phyloP scores from a whole-genome alignment of 805 yeast species.

The Kodamaea lidongshanica region DNA sequence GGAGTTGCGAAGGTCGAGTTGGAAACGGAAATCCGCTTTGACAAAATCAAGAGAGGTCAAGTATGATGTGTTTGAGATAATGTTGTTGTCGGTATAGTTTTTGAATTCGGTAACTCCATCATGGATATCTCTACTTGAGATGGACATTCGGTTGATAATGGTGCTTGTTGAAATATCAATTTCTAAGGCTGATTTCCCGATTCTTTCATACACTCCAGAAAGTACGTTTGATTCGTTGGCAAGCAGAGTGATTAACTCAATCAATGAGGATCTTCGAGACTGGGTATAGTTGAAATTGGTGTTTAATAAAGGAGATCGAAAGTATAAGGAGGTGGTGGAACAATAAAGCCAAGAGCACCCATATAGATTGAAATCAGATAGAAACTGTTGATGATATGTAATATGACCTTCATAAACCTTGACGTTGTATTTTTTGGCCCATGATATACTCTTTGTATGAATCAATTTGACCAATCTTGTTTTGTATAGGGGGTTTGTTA shows the following conservation, averaged over 20 bases:
- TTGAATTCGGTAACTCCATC: conserved; percentile 39
- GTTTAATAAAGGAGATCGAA: conserved; percentile 50
- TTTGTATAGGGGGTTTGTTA: conserved; percentile 56
- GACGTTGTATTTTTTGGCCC: conserved; percentile 4
- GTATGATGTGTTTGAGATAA: conserved; percentile 19
- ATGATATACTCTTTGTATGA: conserved; percentile 12
- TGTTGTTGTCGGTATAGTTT: conserved; percentile 5
- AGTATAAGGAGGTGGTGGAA: conserved; percentile 28
- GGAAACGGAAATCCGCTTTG: conserved; percentile 51
- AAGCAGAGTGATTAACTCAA: conserved; percentile 14
- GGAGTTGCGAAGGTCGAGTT: conserved; percentile 37
- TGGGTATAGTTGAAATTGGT: conserved; percentile 15
- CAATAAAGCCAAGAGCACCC: conserved; percentile 77
- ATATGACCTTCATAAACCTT: conserved; percentile 67
- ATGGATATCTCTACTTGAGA: conserved; percentile 46
- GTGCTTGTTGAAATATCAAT: conserved; percentile 59
- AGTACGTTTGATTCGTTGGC: too few relatives aligned
- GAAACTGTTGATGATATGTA: conserved; percentile 68
- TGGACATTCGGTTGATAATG: conserved; percentile 49
- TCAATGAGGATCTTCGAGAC: too few relatives aligned
- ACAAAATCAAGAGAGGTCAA: conserved; percentile 48
- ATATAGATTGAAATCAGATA: conserved; percentile 74
- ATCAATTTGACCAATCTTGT: conserved; percentile 47
- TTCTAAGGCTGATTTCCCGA: conserved; percentile 62
- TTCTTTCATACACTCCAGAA: conserved; percentile 37